Base-by-base conservation (phyloP, 768 basidiomycete species). In the Clitopilus hobsonii region DNA sequence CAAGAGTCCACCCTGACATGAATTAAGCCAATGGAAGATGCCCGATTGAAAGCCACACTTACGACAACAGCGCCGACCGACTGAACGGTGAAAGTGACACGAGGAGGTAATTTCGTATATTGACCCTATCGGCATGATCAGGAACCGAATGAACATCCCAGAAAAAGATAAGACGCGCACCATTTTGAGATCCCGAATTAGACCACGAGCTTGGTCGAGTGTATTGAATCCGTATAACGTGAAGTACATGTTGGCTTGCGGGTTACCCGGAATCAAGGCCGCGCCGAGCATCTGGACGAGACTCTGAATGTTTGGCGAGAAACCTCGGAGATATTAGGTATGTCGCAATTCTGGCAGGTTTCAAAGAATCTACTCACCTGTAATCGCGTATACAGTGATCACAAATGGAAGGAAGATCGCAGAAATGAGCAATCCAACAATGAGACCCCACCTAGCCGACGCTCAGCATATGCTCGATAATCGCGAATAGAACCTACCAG, bases 101-200 rank as follows among this genome's bases (percentile, higher is more conserved):
- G 81, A 45, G 85, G 85, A 30, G 85, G 82, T 38, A 87, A 74
- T 68, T 86, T 86, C 22, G 77, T 75, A 61, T 77, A 72, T 63
- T 76, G 75, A 28, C 70, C 73, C 32, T 38, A 25, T 38, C 13
- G 24, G n/a, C n/a, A 36, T 13, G n/a, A 27, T 52, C 10, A 24
- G 38, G 32, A 11, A 14, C 4, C 13, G 8, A 14, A 52, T 20
- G 18, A 52, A 38, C 8, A n/a, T 1, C 55, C 3, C 56, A 63
- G 64, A 66, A 57, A 64, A 68, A 54, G 53, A 61, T 24, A 22
- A 65, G 45, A 51, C 27, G 60, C 23, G 7, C 38, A 70, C 73
- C 69, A 81, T 77, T 63, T 85, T 86, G 6, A 85, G 70, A 60
- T 86, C 84, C 22, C 81, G 74, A 45, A 84, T 75, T n/a, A 85